Percentiles rank a stretch among this genome's conserved stretches.
Evolutionary conservation across 768 basidiomycete species (phyloP).

Genomic region (Termitomyces sp.): DNA sequence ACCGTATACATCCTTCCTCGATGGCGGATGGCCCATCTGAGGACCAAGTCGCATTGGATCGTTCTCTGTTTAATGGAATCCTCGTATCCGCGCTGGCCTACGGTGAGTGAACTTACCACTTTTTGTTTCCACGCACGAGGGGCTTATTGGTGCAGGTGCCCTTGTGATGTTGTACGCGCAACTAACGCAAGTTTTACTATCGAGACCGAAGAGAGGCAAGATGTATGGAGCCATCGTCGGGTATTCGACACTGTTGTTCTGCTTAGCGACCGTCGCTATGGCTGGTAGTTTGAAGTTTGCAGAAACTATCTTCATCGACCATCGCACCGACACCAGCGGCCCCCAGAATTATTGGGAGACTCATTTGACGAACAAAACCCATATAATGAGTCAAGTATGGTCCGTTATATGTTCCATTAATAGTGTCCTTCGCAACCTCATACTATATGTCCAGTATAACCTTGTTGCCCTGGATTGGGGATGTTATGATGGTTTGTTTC

Average conservation of each 20-base stretch:
- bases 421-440: not conserved
- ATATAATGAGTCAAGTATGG: slow-evolving; percentile 18
- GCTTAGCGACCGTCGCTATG: slow-evolving; percentile 15
- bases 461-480: not conserved
- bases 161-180: slow-evolving; percentile 19
- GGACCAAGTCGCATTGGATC: not conserved
- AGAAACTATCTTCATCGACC: slow-evolving; percentile 13
- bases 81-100: slow-evolving; percentile 16
- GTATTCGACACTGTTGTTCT: slow-evolving; percentile 16
- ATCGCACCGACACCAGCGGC: slow-evolving; percentile 1
- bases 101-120: slow-evolving; percentile 11
- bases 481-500: slow-evolving; percentile 15
- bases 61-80: slow-evolving; percentile 13
- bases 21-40: slow-evolving; percentile 3
- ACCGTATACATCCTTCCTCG: not conserved
- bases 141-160: slow-evolving; percentile 8
- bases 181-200: slow-evolving; percentile 16
- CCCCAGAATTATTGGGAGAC: slow-evolving; percentile 4
- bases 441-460: no score
- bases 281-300: slow-evolving; percentile 15
- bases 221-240: slow-evolving; percentile 16
- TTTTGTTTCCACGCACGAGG: not conserved
- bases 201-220: slow-evolving; percentile 16
- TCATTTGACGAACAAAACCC: slow-evolving; percentile 8
- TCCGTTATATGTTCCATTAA: not conserved